phyloP scores from a whole-genome alignment of 202 grass and related monocot species.

The Zoysia matrella region DNA sequence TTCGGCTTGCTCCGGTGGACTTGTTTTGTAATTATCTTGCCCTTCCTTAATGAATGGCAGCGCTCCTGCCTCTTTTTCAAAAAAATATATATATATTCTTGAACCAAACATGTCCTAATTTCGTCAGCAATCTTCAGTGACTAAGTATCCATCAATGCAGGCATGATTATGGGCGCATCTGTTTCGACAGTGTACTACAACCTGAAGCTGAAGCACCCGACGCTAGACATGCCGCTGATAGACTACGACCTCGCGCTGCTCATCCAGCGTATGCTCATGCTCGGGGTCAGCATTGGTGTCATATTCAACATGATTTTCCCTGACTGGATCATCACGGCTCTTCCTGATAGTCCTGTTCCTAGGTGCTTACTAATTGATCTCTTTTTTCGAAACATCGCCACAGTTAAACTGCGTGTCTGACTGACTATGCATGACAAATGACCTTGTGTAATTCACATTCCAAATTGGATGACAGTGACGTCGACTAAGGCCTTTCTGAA shows the following conservation, averaged over 20 bases:
- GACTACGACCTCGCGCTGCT: constrained; percentile 83
- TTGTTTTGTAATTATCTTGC: no score
- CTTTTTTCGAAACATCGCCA: no score
- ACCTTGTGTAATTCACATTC: no score
- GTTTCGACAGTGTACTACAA: constrained; percentile 81
- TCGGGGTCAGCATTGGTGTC: constrained; percentile 81
- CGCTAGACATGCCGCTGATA: constrained; percentile 74
- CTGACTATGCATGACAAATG: no score
- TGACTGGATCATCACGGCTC: constrained; percentile 73
- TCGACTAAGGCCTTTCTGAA: constrained; percentile 79
- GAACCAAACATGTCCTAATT: no score
- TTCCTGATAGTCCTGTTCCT: constrained; percentile 72
- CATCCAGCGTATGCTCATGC: constrained; percentile 88
- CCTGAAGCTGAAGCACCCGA: constrained; percentile 73
- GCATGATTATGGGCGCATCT: constrained; percentile 88
- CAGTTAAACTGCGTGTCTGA: no score
- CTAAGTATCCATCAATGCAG: not conserved
- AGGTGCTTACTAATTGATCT: constrained; percentile 33
- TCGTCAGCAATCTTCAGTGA: no score
- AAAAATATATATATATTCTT: no score
- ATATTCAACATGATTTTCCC: constrained; percentile 79
- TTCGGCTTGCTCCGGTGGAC: no score
- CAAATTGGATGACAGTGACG: constrained; percentile 48
- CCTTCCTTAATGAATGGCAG: no score
- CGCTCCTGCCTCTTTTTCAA: no score